phyloP scores from a whole-genome alignment of 73 alveolate species.

The Blepharisma japonicum region DNA sequence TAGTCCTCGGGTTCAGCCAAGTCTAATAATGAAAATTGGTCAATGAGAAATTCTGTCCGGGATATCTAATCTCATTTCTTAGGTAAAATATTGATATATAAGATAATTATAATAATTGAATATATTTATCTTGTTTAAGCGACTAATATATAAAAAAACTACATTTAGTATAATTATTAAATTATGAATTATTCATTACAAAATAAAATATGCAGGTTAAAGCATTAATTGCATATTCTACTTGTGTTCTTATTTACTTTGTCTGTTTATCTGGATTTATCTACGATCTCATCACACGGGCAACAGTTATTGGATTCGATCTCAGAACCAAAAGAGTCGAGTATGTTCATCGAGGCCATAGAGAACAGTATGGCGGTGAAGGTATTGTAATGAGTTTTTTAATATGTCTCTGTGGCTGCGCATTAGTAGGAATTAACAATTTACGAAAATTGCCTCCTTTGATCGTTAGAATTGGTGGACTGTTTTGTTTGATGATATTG shows the following conservation, averaged over 20 bases:
- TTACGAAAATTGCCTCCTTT: slow-evolving; percentile 42
- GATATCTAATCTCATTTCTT: too few relatives aligned
- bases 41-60: too few relatives aligned
- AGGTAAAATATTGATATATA: too few relatives aligned
- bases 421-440: neutral
- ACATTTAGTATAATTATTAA: too few relatives aligned
- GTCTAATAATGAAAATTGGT: too few relatives aligned
- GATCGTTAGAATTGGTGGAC: slow-evolving; percentile 35
- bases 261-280: slow-evolving; percentile 73
- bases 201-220: too few relatives aligned
- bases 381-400: slow-evolving; percentile 61
- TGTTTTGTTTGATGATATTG: slow-evolving; percentile 27
- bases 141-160: too few relatives aligned
- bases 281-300: slow-evolving; percentile 59
- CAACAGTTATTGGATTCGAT: slow-evolving; percentile 52
- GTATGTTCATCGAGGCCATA: slow-evolving; percentile 65
- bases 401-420: slow-evolving; percentile 17
- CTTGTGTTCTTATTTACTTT: slow-evolving; percentile 48
- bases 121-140: too few relatives aligned
- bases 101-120: too few relatives aligned
- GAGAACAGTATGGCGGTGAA: slow-evolving; percentile 79
- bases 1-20: too few relatives aligned
- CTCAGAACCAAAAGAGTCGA: slow-evolving; percentile 49
- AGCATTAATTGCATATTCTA: neutral
- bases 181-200: too few relatives aligned